Percentiles rank a stretch among this genome's conserved stretches.
phyloP scores from a whole-genome alignment of 805 yeast species.

The Saccharomycopsis capsularis region DNA sequence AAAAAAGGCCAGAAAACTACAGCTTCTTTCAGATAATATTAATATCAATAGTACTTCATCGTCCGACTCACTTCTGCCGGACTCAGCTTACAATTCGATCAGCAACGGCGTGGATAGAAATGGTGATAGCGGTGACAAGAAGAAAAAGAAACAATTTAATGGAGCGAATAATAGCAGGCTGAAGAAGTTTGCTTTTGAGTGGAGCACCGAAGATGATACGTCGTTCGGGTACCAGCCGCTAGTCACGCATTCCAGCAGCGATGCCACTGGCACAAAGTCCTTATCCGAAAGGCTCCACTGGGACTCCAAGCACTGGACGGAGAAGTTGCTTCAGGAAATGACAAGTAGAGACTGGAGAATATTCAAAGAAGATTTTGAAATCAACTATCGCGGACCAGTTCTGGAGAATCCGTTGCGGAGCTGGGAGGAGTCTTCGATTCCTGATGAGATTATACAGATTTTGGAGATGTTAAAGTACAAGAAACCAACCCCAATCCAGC shows the following conservation, averaged over 20 bases:
- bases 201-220: slow-evolving; percentile 69
- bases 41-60: no score
- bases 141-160: background rate
- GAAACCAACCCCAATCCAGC: slow-evolving; percentile 85
- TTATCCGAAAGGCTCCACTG: slow-evolving; percentile 20
- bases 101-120: background rate
- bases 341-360: slow-evolving; percentile 84
- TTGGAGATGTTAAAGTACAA: slow-evolving; percentile 39
- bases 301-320: slow-evolving; percentile 49
- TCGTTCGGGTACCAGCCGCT: slow-evolving; percentile 36
- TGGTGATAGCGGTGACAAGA: background rate
- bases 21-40: background rate
- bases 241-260: background rate
- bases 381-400: slow-evolving; percentile 43
- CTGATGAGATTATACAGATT: slow-evolving; percentile 34
- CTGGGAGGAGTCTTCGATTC: slow-evolving; percentile 64
- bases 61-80: no score
- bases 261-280: background rate
- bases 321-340: slow-evolving; percentile 61
- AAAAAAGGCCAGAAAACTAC: slow-evolving; percentile 6
- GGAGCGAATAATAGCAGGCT: slow-evolving; percentile 21
- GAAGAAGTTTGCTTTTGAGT: slow-evolving; percentile 53
- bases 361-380: slow-evolving; percentile 68
- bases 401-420: slow-evolving; percentile 52
- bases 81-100: no score